Conservation (phyloP, 2,329 filamentous ascomycete genomes). For the Colletotrichum somersetense region DNA sequence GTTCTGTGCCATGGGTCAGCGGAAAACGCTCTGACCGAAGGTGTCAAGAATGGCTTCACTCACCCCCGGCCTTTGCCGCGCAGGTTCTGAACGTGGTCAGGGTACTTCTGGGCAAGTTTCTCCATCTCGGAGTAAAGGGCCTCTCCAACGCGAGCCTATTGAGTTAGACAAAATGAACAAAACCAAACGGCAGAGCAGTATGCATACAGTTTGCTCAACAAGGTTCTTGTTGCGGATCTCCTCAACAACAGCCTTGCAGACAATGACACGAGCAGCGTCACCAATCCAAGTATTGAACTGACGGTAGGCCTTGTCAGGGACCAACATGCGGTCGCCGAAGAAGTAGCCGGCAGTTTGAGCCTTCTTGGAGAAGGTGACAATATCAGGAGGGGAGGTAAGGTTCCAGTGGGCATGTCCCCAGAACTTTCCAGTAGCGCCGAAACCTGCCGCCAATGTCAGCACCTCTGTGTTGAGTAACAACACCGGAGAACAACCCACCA, state of each 20-base stretch:
- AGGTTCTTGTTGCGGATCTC: conserved; percentile 79
- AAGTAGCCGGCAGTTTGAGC: conserved; percentile 88
- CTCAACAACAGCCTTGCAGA: conserved; percentile 82
- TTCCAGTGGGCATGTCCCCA: conserved; percentile 92
- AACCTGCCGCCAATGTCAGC: conserved; percentile 57
- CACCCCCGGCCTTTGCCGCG: conserved; percentile 78
- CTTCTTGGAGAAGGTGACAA: conserved; percentile 92
- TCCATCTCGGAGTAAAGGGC: conserved; percentile 77
- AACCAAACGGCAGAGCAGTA: no score
- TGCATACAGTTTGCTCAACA: conserved; percentile 67
- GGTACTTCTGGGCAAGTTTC: conserved; percentile 73
- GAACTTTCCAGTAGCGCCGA: conserved; percentile 88
- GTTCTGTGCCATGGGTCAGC: conserved; percentile 55
- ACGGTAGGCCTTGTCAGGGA: conserved; percentile 85
- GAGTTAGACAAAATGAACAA: conserved; percentile 17
- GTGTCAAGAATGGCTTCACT: conserved; percentile 18
- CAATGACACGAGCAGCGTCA: conserved; percentile 80
- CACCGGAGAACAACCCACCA: conserved; percentile 5
- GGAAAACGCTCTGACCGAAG: background rate
- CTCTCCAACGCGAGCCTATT: conserved; percentile 69
- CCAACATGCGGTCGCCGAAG: conserved; percentile 79
- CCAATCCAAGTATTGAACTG: conserved; percentile 94
- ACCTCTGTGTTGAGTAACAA: background rate
- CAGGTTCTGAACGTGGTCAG: conserved; percentile 78
- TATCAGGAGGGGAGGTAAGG: conserved; percentile 78